Evolutionary conservation across 1,139 yeast genomes (phyloP).

Genomic region (Kluyveromyces sp.): DNA sequence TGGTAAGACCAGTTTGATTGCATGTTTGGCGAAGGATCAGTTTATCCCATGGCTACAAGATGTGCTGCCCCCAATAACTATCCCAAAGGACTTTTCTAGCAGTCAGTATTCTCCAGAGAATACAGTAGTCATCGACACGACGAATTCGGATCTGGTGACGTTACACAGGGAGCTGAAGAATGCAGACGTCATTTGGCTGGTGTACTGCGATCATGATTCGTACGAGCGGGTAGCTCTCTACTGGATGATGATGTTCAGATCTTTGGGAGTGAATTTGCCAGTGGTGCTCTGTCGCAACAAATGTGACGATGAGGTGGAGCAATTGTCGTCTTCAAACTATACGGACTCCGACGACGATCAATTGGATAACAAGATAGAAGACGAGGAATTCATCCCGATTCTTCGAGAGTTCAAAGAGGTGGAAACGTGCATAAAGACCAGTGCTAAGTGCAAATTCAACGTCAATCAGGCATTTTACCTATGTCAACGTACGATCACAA

Average conservation of each 20-base stretch:
- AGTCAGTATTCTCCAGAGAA: constrained; percentile 56
- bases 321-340: constrained; percentile 14
- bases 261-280: constrained; percentile 88
- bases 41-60: constrained; percentile 70
- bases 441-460: constrained; percentile 72
- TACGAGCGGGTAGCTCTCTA: constrained; percentile 84
- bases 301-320: constrained; percentile 42
- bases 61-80: constrained; percentile 74
- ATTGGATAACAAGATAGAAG: constrained; percentile 29
- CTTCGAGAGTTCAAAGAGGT: constrained; percentile 88
- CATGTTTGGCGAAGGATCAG: constrained; percentile 72
- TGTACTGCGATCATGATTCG: constrained; percentile 88
- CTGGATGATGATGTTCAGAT: constrained; percentile 91
- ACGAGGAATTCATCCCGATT: constrained; percentile 79
- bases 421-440: constrained; percentile 82
- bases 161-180: constrained; percentile 70
- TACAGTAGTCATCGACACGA: constrained; percentile 74
- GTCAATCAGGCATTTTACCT: constrained; percentile 86
- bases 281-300: constrained; percentile 88
- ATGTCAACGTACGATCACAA: constrained; percentile 86
- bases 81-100: constrained; percentile 58
- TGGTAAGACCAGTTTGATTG: constrained; percentile 70
- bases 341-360: constrained; percentile 16
- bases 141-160: constrained; percentile 52
- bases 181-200: constrained; percentile 90